Evolutionary conservation across 495 filamentous ascomycete species (phyloP), one percentile per base, ranked within the genome.

Genomic region (Viridothelium virens): DNA sequence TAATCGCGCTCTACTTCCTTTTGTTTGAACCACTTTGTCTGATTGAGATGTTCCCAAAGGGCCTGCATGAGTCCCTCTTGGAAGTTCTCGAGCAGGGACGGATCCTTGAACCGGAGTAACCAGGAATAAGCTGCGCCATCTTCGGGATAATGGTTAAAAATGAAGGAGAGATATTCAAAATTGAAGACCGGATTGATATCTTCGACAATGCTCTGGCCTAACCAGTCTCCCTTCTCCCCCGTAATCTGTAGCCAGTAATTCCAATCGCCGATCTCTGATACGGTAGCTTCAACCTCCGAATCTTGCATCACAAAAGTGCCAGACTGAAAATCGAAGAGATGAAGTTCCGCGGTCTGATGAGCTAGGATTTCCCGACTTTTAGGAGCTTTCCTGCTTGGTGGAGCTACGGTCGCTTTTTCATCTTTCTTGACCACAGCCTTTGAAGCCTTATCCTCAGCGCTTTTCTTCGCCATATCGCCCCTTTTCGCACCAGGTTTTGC

Each of bases 161-260:
- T 97, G 77, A 97, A 97, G 2, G 94, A 97, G 25, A 96, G 81
- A 69, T 91, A 97, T 77, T 97, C 94, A 68, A 96, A 97, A 78
- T 97, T 97, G 82, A 98, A 98, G 41, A 98, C 94, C 0, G 94
- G 95, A 72, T 98, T 98, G 73, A 97, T 89, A 70, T 97, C 95
- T 4, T 88, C 86, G 36, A 90, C 79, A 18, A 98, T 85, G 25
- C 86, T 83, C 70, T 95, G 91, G 33, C 92, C 92, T 7, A 98
- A 80, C 94, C 94, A 97, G 48, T 92, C 87, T 66, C 84, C 86
- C 18, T 92, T 86, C 34, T 80, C 76, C 68, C 90, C 89, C 56
- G 82, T 83, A 61, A 98, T 90, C 70, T 96, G 90, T 46, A 98
- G 81, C 91, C 92, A 97, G 76, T 97, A 98, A 68, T 93, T 84